Evolutionary conservation across 2,329 filamentous ascomycete genomes (phyloP).

Genomic region (Ceratocystis destructans): DNA sequence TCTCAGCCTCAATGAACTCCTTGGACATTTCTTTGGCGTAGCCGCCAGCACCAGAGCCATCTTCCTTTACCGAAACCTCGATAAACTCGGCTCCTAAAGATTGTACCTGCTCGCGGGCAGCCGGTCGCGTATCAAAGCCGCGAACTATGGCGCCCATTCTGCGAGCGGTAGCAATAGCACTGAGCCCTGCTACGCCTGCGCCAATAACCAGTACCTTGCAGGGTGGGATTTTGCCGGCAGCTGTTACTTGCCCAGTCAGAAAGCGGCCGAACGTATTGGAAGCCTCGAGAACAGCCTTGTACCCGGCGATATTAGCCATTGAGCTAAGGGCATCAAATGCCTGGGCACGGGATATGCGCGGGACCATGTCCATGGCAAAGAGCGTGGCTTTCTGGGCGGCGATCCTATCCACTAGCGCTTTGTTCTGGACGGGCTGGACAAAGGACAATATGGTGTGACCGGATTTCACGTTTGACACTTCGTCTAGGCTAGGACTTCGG

Average conservation of each 20-base stretch:
- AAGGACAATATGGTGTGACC: slow-evolving; percentile 69
- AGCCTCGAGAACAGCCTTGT: slow-evolving; percentile 81
- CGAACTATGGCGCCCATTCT: slow-evolving; percentile 80
- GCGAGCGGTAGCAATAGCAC: slow-evolving; percentile 74
- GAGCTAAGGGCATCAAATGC: slow-evolving; percentile 79
- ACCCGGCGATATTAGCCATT: slow-evolving; percentile 90
- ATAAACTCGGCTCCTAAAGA: slow-evolving; percentile 82
- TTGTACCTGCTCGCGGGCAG: slow-evolving; percentile 77
- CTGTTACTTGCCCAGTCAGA: slow-evolving; percentile 77
- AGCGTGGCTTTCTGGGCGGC: slow-evolving; percentile 56
- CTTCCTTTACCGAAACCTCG: slow-evolving; percentile 72
- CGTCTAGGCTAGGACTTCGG: slow-evolving; percentile 55
- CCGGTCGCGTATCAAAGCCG: slow-evolving; percentile 82
- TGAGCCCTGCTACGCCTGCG: slow-evolving; percentile 76
- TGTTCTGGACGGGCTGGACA: slow-evolving; percentile 70
- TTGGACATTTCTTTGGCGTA: slow-evolving; percentile 93
- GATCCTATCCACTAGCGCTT: slow-evolving; percentile 57
- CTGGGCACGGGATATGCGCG: slow-evolving; percentile 76
- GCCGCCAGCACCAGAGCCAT: slow-evolving; percentile 69
- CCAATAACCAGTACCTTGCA: slow-evolving; percentile 85
- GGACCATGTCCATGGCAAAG: slow-evolving; percentile 90
- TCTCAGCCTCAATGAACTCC: slow-evolving; percentile 83
- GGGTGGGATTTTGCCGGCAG: slow-evolving; percentile 78
- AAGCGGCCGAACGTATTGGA: slow-evolving; percentile 83
- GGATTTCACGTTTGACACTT: slow-evolving; percentile 53